A percentile compares a stretch with the other conserved stretches of the same genome.
phyloP scores from a whole-genome alignment of 2,329 filamentous ascomycete species.

The Penicillium sp. region DNA sequence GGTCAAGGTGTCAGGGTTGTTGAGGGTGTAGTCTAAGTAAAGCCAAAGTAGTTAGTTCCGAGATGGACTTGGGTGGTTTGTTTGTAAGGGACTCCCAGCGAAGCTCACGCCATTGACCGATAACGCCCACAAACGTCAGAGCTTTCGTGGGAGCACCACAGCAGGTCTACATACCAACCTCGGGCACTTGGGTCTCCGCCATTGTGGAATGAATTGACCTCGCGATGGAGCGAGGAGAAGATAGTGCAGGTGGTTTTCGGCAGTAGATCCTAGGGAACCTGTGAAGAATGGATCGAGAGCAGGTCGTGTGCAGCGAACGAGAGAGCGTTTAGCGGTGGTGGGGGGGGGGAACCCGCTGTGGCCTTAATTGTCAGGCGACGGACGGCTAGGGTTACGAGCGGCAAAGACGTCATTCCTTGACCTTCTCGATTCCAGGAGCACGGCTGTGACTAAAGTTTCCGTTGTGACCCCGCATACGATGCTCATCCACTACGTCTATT shows the following conservation, averaged over 20 bases:
- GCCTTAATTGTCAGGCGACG: constrained; percentile 18
- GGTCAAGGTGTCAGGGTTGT: constrained; percentile 90
- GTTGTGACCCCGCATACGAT: constrained; percentile 1
- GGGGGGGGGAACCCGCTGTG: constrained; percentile 14
- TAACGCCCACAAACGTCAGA: constrained; percentile 35
- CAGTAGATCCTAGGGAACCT: constrained; percentile 21
- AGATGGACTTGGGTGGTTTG: constrained; percentile 2
- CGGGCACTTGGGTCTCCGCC: constrained; percentile 39
- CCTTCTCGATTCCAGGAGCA: not conserved
- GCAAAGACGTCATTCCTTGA: constrained; percentile 21
- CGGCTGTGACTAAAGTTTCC: not conserved
- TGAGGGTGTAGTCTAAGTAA: constrained; percentile 75
- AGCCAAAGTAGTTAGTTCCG: constrained; percentile 18
- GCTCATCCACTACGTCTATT: not conserved
- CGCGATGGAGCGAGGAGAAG: constrained; percentile 22
- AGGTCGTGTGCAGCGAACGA: constrained; percentile 32
- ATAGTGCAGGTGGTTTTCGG: constrained; percentile 16
- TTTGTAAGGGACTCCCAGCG: constrained; percentile 10
- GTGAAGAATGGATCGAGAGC: constrained; percentile 24
- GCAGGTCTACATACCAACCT: constrained; percentile 41
- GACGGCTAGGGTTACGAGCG: constrained; percentile 21
- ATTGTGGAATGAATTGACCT: constrained; percentile 35
- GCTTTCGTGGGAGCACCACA: constrained; percentile 29
- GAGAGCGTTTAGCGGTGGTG: constrained; percentile 26
- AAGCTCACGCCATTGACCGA: constrained; percentile 21